These are phyloP conservation scores for Monilinia fructigena DNA, from an alignment of 2,329 filamentous ascomycete genomes.

Conservation along the genomic window DNA sequence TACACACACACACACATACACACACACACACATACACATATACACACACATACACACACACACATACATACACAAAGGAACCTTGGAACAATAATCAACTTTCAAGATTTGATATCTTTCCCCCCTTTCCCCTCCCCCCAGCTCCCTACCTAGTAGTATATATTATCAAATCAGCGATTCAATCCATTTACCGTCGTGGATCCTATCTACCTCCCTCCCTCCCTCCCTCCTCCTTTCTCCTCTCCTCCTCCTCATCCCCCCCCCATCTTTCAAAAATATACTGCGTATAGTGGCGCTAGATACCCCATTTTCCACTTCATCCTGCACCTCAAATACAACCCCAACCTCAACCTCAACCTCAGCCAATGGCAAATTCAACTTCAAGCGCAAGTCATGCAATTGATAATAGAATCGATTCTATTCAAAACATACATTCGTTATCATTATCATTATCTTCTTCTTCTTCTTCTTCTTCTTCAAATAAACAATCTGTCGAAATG, in stretches of 20 bases:
- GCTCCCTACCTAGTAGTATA: too few species aligned
- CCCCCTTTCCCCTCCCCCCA: too few species aligned
- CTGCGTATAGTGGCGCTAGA: conserved; percentile 1
- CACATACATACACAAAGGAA: too few species aligned
- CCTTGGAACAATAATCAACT: too few species aligned
- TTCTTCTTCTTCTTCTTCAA: neutral
- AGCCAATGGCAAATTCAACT: neutral
- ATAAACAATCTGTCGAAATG: conserved; percentile 8
- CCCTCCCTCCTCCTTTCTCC: neutral
- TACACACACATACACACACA: too few species aligned
- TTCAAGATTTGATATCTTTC: too few species aligned
- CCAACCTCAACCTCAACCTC: neutral
- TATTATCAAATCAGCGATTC: conserved; percentile 3
- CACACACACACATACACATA: too few species aligned
- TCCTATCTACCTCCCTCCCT: neutral
- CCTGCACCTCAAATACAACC: neutral
- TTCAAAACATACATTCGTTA: neutral
- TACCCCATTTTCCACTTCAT: conserved; percentile 14
- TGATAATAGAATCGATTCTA: neutral
- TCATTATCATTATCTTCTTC: neutral
- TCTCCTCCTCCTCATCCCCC: too few species aligned
- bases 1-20: too few species aligned
- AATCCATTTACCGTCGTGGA: conserved; percentile 5
- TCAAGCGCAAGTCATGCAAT: neutral
- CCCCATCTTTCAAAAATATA: too few species aligned